phyloP scores from a whole-genome alignment of 1,284 basidiomycete species.

The Malassezia obtusa region DNA sequence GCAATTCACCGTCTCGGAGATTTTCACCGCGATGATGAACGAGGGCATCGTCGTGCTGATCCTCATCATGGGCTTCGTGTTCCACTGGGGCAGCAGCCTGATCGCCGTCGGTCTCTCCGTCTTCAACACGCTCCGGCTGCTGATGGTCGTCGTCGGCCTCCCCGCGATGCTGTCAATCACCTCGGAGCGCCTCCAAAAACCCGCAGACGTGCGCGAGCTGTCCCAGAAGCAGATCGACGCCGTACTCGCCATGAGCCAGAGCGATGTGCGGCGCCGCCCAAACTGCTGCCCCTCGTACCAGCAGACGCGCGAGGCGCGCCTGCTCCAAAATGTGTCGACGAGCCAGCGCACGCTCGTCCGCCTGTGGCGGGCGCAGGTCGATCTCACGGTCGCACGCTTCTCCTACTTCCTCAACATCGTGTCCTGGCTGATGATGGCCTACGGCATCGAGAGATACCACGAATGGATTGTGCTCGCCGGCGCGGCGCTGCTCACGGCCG shows the following conservation, averaged over 20 bases:
- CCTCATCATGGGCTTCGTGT: conserved; percentile 10
- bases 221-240: conserved; percentile 2
- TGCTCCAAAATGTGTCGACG: conserved; percentile 1
- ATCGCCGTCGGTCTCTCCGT: conserved; percentile 7
- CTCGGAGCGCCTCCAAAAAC: background rate
- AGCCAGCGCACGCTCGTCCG: conserved; percentile 3
- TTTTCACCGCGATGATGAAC: conserved; percentile 2
- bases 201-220: background rate
- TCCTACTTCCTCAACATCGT: background rate
- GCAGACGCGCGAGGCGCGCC: background rate
- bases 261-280: background rate
- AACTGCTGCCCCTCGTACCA: background rate
- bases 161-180: background rate
- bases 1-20: conserved; percentile 6
- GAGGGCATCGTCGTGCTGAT: conserved; percentile 16
- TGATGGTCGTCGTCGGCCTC: background rate
- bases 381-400: conserved; percentile 4
- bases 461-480: conserved; percentile 5
- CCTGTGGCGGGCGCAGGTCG: conserved; percentile 16
- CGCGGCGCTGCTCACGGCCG: conserved; percentile 2
- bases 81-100: conserved; percentile 8
- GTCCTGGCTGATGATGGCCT: conserved; percentile 8
- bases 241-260: background rate
- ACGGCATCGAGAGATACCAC: background rate
- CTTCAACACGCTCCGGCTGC: conserved; percentile 3